Base-by-base conservation (phyloP, 2,329 filamentous ascomycete species). In the Arthrobotrys sinensis region DNA sequence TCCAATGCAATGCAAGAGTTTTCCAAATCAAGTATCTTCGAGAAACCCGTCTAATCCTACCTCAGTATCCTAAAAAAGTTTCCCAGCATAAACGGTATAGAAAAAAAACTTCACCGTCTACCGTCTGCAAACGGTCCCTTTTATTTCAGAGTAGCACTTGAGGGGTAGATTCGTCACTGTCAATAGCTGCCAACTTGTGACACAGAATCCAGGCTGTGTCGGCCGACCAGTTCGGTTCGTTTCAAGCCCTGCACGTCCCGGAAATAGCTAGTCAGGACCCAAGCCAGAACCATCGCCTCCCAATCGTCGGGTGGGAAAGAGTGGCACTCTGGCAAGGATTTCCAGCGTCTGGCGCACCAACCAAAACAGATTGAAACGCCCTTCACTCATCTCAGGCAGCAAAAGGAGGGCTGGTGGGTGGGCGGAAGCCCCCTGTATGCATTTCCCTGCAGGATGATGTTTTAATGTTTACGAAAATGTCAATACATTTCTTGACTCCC, bases 281-380 rank as follows among this genome's bases (percentile, higher is more conserved):
- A 52, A 28, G 46, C 43, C 19, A 38, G 16, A 48, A 52, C 24
- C 43, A 65, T 48, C 3, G 43, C 62, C 28, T 53, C n/a, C 45
- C 28, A 60, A 43, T 60, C 16, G 34, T 40, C 10, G 55, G 36
- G 36, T 24, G 55, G 36, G 43, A 60, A 60, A 60, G 2, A 43
- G 55, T 57, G 52, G 52, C 52, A 38, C 52, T 32, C 28, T 21
- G n/a, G 55, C 34, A 43, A 60, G 55, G 55, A 43, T 43, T 40
- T 43, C 34, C 1, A 43, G 52, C 52, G 52, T 57, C 52, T 57
- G 52, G 6, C 36, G 68, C 38, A 73, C 69, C 69, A 73, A 73
- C 69, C 69, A 73, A 73, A 73, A 65, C 69, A 60, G 46, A 63
- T 32, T 63, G 69, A 73, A 73, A 73, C 69, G 69, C 60, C 34